These are phyloP conservation scores for Aspergillus pseudonomiae DNA, from an alignment of 2,329 filamentous ascomycete species.

Conservation along the genomic window DNA sequence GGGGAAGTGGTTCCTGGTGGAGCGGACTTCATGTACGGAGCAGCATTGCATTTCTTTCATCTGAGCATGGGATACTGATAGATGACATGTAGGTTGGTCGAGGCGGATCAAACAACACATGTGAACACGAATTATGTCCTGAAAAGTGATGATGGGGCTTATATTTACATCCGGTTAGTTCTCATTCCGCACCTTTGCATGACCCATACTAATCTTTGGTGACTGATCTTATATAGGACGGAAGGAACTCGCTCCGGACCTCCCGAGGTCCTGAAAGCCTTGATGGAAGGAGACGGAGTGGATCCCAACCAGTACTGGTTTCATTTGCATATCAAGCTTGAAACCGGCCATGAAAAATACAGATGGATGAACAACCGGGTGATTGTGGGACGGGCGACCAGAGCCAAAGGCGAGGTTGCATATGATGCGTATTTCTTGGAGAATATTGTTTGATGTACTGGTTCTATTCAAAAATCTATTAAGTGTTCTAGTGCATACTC, in stretches of 20 bases:
- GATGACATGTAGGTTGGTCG: conserved; percentile 24
- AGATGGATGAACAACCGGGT: conserved; percentile 33
- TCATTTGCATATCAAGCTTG: conserved; percentile 30
- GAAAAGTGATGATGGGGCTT: conserved; percentile 30
- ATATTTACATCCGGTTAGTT: conserved; percentile 28
- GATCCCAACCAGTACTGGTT: conserved; percentile 31
- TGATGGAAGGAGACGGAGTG: conserved; percentile 31
- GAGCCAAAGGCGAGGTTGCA: conserved; percentile 29
- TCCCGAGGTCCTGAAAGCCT: conserved; percentile 27
- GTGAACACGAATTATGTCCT: conserved; percentile 32
- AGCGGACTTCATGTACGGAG: conserved; percentile 30
- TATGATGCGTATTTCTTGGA: conserved; percentile 34
- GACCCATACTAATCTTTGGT: neutral
- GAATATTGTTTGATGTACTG: conserved; percentile 14
- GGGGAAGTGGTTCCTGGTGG: conserved; percentile 30
- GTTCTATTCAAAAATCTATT: neutral
- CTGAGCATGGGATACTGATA: neutral
- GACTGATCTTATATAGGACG: conserved; percentile 17
- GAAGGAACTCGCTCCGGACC: conserved; percentile 32
- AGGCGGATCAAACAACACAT: conserved; percentile 31
- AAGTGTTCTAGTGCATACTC: neutral
- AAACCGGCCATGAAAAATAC: conserved; percentile 29
- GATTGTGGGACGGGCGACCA: conserved; percentile 28
- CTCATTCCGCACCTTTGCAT: neutral
- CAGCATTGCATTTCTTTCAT: neutral